Evolutionary conservation across 1,284 basidiomycete species (phyloP).

Genomic region (Paramarasmius palmivorus): DNA sequence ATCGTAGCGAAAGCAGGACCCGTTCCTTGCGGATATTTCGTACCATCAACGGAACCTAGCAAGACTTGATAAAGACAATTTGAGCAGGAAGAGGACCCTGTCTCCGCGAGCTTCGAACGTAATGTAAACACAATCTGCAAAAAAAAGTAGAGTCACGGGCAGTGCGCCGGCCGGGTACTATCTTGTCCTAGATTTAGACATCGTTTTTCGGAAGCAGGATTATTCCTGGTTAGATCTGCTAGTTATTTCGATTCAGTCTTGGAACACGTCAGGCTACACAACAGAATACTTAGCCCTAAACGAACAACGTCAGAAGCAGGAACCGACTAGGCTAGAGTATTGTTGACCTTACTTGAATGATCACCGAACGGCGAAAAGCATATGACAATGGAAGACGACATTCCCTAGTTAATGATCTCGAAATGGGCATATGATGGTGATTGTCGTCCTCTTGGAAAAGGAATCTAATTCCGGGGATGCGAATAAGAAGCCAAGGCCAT

Average conservation of each 20-base stretch:
- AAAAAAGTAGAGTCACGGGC: slow-evolving; percentile 9
- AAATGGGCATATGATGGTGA: slow-evolving; percentile 2
- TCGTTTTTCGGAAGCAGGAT: slow-evolving; percentile 6
- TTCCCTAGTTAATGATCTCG: not conserved
- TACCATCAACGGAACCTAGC: slow-evolving; percentile 13
- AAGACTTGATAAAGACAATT: slow-evolving; percentile 18
- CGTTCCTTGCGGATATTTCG: slow-evolving; percentile 14
- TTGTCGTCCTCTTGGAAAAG: not conserved
- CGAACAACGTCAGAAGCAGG: slow-evolving; percentile 12
- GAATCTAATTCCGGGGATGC: slow-evolving; percentile 1
- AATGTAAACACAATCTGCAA: slow-evolving; percentile 3
- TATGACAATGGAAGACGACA: slow-evolving; percentile 12
- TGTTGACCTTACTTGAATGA: slow-evolving; percentile 1
- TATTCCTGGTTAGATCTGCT: slow-evolving; percentile 12
- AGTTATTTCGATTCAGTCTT: slow-evolving; percentile 5
- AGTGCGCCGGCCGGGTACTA: slow-evolving; percentile 7
- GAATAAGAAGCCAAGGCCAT: not conserved
- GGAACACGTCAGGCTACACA: slow-evolving; percentile 9
- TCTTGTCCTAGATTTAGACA: not conserved
- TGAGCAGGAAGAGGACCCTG: slow-evolving; percentile 8
- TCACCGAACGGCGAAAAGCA: slow-evolving; percentile 3
- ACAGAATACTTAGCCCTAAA: slow-evolving; percentile 10
- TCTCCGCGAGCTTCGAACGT: slow-evolving; percentile 12
- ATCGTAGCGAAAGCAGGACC: slow-evolving; percentile 18
- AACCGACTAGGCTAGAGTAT: slow-evolving; percentile 12